Evolutionary conservation across 108 stramenopile genomes (phyloP).

Genomic region (Stephanodiscus minutulus): DNA sequence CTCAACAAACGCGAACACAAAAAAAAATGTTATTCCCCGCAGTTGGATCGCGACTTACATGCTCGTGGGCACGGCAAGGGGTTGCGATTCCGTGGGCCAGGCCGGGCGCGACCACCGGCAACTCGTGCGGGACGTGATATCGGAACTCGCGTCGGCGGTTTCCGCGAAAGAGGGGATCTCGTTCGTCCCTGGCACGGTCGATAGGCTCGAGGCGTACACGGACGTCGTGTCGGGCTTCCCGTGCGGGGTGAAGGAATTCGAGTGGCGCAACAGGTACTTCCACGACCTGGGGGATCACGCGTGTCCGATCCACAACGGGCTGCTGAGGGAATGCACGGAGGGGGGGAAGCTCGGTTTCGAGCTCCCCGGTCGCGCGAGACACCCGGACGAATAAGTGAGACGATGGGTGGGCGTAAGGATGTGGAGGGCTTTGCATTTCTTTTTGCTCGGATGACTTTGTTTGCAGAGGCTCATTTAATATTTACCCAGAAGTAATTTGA

Average conservation of each 20-base stretch:
- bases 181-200: slow-evolving; percentile 58
- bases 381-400: slow-evolving; percentile 2
- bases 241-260: slow-evolving; percentile 92
- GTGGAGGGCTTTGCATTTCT: too few relatives aligned
- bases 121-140: slow-evolving; percentile 62
- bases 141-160: slow-evolving; percentile 66
- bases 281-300: slow-evolving; percentile 66
- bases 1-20: not conserved
- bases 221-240: slow-evolving; percentile 92
- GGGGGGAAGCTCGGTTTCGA: slow-evolving; percentile 70
- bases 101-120: slow-evolving; percentile 68
- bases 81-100: slow-evolving; percentile 76
- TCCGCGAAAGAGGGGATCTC: slow-evolving; percentile 62
- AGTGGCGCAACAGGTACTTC: slow-evolving; percentile 91
- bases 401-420: too few relatives aligned
- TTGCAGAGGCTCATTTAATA: too few relatives aligned
- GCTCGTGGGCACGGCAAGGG: slow-evolving; percentile 85
- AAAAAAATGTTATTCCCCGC: not conserved
- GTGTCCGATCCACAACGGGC: slow-evolving; percentile 71
- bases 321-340: slow-evolving; percentile 64
- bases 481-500: too few relatives aligned
- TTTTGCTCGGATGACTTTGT: too few relatives aligned
- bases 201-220: slow-evolving; percentile 87
- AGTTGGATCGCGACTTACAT: slow-evolving; percentile 92
- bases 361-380: slow-evolving; percentile 32